phyloP scores from a whole-genome alignment of 2,329 filamentous ascomycete species.

The Mariannaea sp. region DNA sequence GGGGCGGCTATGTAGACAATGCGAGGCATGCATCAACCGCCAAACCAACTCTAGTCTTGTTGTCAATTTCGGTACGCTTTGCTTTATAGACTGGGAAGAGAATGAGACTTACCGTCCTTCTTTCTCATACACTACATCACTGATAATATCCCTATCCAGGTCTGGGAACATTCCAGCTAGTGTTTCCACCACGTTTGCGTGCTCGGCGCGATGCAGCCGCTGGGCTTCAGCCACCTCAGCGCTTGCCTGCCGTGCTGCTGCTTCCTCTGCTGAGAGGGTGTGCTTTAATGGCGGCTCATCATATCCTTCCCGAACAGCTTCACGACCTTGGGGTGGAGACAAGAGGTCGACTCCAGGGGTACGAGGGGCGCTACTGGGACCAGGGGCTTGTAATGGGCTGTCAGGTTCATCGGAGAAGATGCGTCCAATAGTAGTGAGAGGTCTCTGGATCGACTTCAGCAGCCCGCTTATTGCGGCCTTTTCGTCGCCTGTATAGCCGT shows the following conservation, averaged over 20 bases:
- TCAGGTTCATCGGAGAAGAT: conserved; percentile 80
- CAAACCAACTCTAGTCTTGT: conserved; percentile 68
- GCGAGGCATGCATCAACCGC: conserved; percentile 87
- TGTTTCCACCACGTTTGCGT: conserved; percentile 90
- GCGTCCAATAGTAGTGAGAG: conserved; percentile 86
- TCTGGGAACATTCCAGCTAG: conserved; percentile 96
- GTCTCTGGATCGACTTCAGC: conserved; percentile 87
- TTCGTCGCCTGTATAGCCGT: conserved; percentile 65
- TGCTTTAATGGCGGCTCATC: conserved; percentile 46
- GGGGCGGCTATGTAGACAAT: conserved; percentile 53
- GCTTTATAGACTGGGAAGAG: background rate
- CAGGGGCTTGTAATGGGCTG: conserved; percentile 41
- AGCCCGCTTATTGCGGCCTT: conserved; percentile 82
- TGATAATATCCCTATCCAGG: conserved; percentile 90
- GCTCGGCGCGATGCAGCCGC: conserved; percentile 80
- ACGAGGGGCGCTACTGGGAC: conserved; percentile 42
- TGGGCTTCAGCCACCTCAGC: conserved; percentile 88
- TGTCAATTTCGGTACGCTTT: conserved; percentile 27
- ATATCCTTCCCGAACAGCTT: conserved; percentile 37
- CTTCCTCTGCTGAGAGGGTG: conserved; percentile 76
- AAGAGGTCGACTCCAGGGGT: conserved; percentile 45
- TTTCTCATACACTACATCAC: conserved; percentile 95
- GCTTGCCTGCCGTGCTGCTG: conserved; percentile 86
- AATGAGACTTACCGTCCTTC: conserved; percentile 75
- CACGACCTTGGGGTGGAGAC: conserved; percentile 41